Evolutionary conservation across 1,284 basidiomycete genomes (phyloP).

Genomic region (Melampsora larici-populina): DNA sequence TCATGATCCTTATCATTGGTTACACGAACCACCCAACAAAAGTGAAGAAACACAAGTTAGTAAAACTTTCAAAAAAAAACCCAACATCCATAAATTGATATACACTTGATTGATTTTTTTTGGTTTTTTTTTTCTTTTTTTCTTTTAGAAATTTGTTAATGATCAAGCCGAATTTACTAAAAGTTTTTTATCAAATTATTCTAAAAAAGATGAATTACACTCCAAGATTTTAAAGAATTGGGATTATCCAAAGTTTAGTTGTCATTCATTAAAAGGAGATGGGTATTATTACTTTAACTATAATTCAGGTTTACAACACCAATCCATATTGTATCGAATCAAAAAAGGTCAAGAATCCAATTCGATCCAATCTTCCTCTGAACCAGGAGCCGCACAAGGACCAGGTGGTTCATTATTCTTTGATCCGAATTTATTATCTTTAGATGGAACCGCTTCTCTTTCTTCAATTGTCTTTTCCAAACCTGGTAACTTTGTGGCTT

Average conservation of each 20-base stretch:
- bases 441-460: slow-evolving; percentile 70
- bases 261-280: slow-evolving; percentile 60
- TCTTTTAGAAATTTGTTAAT: slow-evolving; percentile 59
- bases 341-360: slow-evolving; percentile 57
- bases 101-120: no score
- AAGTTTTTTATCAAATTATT: slow-evolving; percentile 63
- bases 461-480: slow-evolving; percentile 63
- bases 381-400: no score
- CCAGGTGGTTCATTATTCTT: slow-evolving; percentile 68
- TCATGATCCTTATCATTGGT: slow-evolving; percentile 70
- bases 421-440: slow-evolving; percentile 68
- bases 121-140: slow-evolving; percentile 1
- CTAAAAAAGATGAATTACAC: slow-evolving; percentile 63
- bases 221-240: slow-evolving; percentile 64
- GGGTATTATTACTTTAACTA: slow-evolving; percentile 64
- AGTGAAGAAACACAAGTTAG: slow-evolving; percentile 29
- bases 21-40: slow-evolving; percentile 57
- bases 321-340: slow-evolving; percentile 66
- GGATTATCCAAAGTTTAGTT: slow-evolving; percentile 66
- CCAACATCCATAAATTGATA: slow-evolving; percentile 51
- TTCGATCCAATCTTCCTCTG: slow-evolving; percentile 57
- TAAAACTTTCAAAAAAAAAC: slow-evolving; percentile 40
- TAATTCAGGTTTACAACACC: slow-evolving; percentile 48
- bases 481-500: slow-evolving; percentile 69
- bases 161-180: slow-evolving; percentile 65